Conservation (phyloP, 1,284 basidiomycete species). For the Trichosporon sp. region DNA sequence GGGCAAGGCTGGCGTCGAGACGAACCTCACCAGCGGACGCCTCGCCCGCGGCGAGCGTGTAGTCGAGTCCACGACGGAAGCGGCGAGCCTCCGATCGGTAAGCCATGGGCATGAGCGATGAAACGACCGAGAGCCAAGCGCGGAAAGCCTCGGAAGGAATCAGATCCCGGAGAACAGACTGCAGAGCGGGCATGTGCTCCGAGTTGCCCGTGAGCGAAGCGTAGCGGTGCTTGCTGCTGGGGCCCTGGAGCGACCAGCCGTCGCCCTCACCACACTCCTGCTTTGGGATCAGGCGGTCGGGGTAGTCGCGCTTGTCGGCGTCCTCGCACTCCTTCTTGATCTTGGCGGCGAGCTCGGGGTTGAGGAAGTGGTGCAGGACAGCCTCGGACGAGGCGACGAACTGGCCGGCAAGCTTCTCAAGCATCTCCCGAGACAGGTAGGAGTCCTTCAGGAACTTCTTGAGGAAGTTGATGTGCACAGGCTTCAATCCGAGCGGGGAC, state of each 20-base stretch:
- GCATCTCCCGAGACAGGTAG: constrained; percentile 80
- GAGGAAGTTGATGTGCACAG: constrained; percentile 69
- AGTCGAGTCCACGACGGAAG: constrained; percentile 91
- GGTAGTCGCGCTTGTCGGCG: constrained; percentile 67
- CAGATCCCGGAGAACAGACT: constrained; percentile 65
- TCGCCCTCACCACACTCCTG: constrained; percentile 62
- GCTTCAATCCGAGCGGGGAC: constrained; percentile 62
- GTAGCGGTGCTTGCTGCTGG: constrained; percentile 93
- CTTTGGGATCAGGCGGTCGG: constrained; percentile 61
- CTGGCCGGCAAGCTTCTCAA: constrained; percentile 75
- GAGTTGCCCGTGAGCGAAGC: constrained; percentile 62
- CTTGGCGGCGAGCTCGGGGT: constrained; percentile 66
- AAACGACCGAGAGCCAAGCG: constrained; percentile 81
- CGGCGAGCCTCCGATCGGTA: constrained; percentile 77
- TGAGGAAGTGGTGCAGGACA: constrained; percentile 84
- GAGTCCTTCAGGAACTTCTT: constrained; percentile 83
- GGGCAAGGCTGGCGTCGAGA: constrained; percentile 84
- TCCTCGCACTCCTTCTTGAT: constrained; percentile 69
- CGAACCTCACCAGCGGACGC: constrained; percentile 69
- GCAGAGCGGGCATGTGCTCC: constrained; percentile 60
- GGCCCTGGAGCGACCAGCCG: constrained; percentile 77
- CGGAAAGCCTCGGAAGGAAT: constrained; percentile 85
- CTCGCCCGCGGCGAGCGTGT: constrained; percentile 90
- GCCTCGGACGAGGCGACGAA: constrained; percentile 89
- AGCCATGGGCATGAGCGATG: constrained; percentile 72